Evolutionary conservation across 345 rosid genomes (phyloP).

Genomic region (Pistacia atlantica): DNA sequence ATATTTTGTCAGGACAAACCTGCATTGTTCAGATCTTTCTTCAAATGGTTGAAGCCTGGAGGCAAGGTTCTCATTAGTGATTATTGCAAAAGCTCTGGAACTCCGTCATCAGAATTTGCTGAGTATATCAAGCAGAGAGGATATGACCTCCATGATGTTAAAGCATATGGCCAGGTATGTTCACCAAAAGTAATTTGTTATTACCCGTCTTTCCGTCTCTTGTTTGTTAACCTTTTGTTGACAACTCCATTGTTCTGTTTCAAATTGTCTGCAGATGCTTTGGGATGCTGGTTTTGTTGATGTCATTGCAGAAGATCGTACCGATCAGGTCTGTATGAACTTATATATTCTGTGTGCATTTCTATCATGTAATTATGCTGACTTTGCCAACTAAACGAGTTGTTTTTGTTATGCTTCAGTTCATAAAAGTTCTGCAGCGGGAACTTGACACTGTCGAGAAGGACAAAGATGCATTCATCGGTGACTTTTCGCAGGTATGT

Average conservation of each 20-base stretch:
- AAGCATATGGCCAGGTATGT: conserved; percentile 81
- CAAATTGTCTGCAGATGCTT: conserved; percentile 59
- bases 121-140: conserved; percentile 87
- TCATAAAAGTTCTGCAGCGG: conserved; percentile 63
- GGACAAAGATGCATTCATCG: conserved; percentile 69
- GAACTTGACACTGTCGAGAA: conserved; percentile 71
- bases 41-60: conserved; percentile 94
- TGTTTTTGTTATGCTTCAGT: conserved; percentile 49
- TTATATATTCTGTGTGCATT: neutral
- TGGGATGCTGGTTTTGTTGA: conserved; percentile 79
- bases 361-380: neutral
- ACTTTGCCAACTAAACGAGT: neutral
- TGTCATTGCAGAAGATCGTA: conserved; percentile 78
- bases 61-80: conserved; percentile 93
- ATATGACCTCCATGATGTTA: conserved; percentile 84
- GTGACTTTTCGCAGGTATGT: conserved; percentile 77
- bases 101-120: conserved; percentile 65
- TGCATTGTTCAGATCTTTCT: conserved; percentile 78
- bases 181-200: conserved; percentile 16
- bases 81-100: conserved; percentile 76
- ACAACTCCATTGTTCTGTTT: conserved; percentile 1
- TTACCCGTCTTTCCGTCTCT: conserved; percentile 1
- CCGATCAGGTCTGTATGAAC: conserved; percentile 59
- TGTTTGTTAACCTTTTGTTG: conserved; percentile 3
- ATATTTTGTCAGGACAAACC: conserved; percentile 78